Percentiles rank a stretch among this genome's conserved stretches.
phyloP scores from a whole-genome alignment of 129 eudicot genomes.

The Calendula officinalis region DNA sequence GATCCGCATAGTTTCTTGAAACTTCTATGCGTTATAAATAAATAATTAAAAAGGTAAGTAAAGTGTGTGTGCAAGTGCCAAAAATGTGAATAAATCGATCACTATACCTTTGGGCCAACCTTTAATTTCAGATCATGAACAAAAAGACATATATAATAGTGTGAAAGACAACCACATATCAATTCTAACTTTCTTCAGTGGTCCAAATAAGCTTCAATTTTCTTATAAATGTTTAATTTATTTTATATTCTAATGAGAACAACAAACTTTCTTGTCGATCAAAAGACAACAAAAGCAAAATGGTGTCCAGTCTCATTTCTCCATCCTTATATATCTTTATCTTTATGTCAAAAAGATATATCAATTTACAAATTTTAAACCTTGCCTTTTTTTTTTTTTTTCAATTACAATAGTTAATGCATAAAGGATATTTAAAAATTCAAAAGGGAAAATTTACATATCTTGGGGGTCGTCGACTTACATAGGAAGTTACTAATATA shows the following conservation, averaged over 20 bases:
- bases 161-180: constrained; percentile 33
- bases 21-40: neutral
- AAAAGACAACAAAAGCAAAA: constrained; percentile 36
- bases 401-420: neutral
- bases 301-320: constrained; percentile 41
- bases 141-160: constrained; percentile 29
- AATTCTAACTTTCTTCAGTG: constrained; percentile 30
- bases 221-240: neutral
- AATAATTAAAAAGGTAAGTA: constrained; percentile 9
- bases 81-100: constrained; percentile 20
- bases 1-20: neutral
- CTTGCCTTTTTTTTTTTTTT: neutral
- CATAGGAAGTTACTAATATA: neutral
- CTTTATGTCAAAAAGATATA: constrained; percentile 32
- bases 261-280: constrained; percentile 36
- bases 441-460: neutral
- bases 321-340: constrained; percentile 33
- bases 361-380: constrained; percentile 3
- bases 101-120: constrained; percentile 30
- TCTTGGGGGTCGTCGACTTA: neutral
- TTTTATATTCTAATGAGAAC: constrained; percentile 26
- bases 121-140: constrained; percentile 30
- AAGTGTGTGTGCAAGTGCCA: constrained; percentile 22
- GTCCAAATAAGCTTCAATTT: constrained; percentile 32
- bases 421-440: constrained; percentile 3